Base-by-base conservation (phyloP, 352 stramenopile species). In the Globisporangium spiculum region DNA sequence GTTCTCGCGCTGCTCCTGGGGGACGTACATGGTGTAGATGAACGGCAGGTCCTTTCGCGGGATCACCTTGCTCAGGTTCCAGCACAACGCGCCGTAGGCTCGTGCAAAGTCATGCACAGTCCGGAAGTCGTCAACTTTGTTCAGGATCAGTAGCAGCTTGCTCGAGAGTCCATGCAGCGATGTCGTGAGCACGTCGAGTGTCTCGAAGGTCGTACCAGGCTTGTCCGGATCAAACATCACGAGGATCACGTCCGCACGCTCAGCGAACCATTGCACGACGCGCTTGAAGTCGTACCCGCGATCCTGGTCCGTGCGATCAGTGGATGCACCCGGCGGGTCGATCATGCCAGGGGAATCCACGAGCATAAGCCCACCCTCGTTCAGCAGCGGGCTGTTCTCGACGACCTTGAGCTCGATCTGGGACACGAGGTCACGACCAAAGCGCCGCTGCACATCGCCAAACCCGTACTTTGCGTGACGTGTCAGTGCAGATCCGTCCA, bases 171-270 rank as follows among this genome's bases (percentile, higher is more conserved):
- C 85, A 22, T 81, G 69, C 22, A 96, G 73, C 16, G 84, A 93
- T 18, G 78, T 86, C 18, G 88, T 96, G 60, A 96, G 77, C 67
- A 96, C 88, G 52, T 96, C 85, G 36, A 96, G 83, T 60, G 88
- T 94, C 73, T 96, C 88, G 62, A 96, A 96, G 1, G 88, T 96
- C 34, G 88, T 96, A 50, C 88, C 88, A 0, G 88, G 88, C 60
- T 96, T 96, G 73, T 96, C 88, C 3, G 88, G 88, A 67, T 96
- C 88, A 60, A 96, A 96, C 88, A 96, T 96, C 74, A 96, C 84
- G 54, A 96, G 74, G 60, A 96, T 92, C 46, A 96, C 86, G 66
- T 96, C 88, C 0, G 88, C 84, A 14, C 88, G 80, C 69, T 96
- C 86, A 0, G 88, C 88, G 55, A 96, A 91, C 88, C 88, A 96